A percentile compares a stretch with the other conserved stretches of the same genome.
Conservation (phyloP, 805 yeast species). For the Suhomyces faveliae region DNA sequence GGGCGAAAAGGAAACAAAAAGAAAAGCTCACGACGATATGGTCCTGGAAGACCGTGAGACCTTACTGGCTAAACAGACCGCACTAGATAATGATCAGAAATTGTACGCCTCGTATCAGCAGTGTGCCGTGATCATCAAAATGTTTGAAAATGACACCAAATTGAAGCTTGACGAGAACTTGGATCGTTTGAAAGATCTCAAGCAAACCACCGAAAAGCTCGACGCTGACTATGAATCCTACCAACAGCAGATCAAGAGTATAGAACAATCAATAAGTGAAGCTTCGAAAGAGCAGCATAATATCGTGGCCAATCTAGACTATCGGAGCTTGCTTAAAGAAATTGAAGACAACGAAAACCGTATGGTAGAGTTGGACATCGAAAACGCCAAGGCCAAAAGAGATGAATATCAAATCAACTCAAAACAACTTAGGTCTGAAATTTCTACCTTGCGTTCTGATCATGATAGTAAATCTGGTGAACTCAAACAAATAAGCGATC, state of each 20-base stretch:
- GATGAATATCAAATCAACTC: conserved; percentile 62
- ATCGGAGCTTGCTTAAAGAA: conserved; percentile 45
- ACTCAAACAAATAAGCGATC: conserved; percentile 76
- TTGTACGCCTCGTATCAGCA: not conserved
- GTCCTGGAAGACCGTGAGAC: not conserved
- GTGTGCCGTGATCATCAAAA: conserved; percentile 4
- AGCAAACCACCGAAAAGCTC: conserved; percentile 7
- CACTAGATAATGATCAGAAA: not conserved
- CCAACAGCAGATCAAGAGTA: conserved; percentile 7
- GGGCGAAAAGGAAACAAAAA: not conserved
- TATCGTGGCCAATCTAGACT: conserved; percentile 62
- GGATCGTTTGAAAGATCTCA: conserved; percentile 9
- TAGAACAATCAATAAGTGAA: conserved; percentile 25
- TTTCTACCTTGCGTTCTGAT: conserved; percentile 55
- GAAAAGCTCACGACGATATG: not conserved
- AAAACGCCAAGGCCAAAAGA: conserved; percentile 59
- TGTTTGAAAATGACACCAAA: conserved; percentile 22
- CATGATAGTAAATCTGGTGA: conserved; percentile 85
- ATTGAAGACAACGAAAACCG: conserved; percentile 34
- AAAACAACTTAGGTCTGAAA: conserved; percentile 45
- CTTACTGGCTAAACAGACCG: not conserved
- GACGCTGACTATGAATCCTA: not conserved
- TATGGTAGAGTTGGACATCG: conserved; percentile 47
- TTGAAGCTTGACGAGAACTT: conserved; percentile 24
- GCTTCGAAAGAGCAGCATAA: conserved; percentile 51